Conservation (phyloP, 768 basidiomycete genomes). For the Boletus rubescentipes region DNA sequence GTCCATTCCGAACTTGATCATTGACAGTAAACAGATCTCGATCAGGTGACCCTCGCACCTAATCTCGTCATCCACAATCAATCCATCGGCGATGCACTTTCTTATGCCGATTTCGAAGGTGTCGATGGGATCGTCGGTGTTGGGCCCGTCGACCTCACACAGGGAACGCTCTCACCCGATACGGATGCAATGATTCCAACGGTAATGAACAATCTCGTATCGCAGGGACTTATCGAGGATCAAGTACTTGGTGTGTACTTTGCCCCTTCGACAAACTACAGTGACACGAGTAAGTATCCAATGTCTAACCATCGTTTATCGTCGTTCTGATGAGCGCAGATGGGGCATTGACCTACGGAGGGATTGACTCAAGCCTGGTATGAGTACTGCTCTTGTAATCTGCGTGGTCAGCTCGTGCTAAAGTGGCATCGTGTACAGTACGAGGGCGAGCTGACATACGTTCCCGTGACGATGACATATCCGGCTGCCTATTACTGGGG, state of each 20-base stretch:
- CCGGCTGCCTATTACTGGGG: slow-evolving; percentile 31
- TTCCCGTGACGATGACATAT: slow-evolving; percentile 25
- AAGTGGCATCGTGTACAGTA: slow-evolving; percentile 10
- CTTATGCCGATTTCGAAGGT: slow-evolving; percentile 13
- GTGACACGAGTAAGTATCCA: slow-evolving; percentile 14
- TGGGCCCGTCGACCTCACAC: slow-evolving; percentile 24
- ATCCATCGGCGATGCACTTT: slow-evolving; percentile 27
- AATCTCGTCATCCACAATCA: slow-evolving; percentile 27
- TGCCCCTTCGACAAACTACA: slow-evolving; percentile 18
- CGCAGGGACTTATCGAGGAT: slow-evolving; percentile 16
- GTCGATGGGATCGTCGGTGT: slow-evolving; percentile 30
- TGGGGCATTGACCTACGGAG: slow-evolving; percentile 28
- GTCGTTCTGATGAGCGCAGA: slow-evolving; percentile 10
- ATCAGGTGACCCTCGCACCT: slow-evolving; percentile 26
- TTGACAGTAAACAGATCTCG: slow-evolving; percentile 15
- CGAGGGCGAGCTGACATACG: slow-evolving; percentile 23
- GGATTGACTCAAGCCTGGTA: slow-evolving; percentile 16
- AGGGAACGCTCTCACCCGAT: slow-evolving; percentile 1
- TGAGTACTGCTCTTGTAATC: not conserved
- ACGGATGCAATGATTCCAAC: slow-evolving; percentile 19
- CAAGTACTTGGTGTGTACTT: slow-evolving; percentile 24
- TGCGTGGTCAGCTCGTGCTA: not conserved
- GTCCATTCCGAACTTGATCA: not conserved
- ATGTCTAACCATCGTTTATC: not conserved
- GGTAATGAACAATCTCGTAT: slow-evolving; percentile 25